phyloP scores from a whole-genome alignment of 306 rosid genomes.

The Luffa aegyptiaca region DNA sequence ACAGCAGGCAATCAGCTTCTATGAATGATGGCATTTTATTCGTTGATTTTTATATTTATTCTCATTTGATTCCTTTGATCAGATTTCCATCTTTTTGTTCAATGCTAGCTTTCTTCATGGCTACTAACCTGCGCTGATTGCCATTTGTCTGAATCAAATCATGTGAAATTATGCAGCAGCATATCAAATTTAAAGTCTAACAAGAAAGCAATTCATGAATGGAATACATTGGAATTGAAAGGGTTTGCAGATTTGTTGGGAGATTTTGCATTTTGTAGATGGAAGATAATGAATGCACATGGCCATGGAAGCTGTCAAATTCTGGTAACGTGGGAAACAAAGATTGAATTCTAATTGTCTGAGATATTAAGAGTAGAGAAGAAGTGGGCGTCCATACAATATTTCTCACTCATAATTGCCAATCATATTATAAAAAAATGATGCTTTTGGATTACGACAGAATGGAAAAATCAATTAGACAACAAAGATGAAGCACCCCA shows the following conservation, averaged over 20 bases:
- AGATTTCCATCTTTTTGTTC: no score
- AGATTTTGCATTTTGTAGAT: neutral
- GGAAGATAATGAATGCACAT: neutral
- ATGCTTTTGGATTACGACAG: neutral
- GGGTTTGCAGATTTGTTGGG: neutral
- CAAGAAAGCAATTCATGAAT: neutral
- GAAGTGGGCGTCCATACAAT: neutral
- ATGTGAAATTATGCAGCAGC: neutral
- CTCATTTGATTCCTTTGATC: neutral
- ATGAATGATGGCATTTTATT: neutral
- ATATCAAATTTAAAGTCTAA: neutral
- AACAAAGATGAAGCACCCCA: neutral
- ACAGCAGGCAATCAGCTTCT: neutral
- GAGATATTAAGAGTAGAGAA: neutral
- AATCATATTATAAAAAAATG: neutral
- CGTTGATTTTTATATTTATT: neutral
- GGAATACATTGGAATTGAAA: neutral
- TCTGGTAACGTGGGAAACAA: neutral
- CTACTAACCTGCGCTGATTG: neutral
- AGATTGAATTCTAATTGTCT: conserved; percentile 1
- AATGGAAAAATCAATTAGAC: neutral
- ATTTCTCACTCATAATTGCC: neutral
- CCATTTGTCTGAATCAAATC: neutral
- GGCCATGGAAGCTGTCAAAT: neutral
- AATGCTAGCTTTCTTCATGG: neutral